These are phyloP conservation scores for Rhododendron griersonianum DNA, from an alignment of 148 eudicot species.

Conservation along the genomic window DNA sequence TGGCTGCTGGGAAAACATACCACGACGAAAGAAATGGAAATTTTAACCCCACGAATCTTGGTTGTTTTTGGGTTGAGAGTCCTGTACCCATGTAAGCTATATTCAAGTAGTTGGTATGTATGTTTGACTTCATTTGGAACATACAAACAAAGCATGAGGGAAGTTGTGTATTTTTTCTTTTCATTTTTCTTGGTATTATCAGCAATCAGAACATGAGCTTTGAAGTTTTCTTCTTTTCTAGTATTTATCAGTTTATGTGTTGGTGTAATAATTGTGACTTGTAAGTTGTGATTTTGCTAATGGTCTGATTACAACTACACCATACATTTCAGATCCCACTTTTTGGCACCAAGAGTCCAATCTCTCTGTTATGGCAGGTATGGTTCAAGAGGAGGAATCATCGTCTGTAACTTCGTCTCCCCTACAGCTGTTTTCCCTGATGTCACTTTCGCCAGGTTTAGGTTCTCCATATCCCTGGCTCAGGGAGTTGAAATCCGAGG, in stretches of 20 bases:
- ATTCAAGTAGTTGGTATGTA: not conserved
- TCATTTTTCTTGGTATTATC: not conserved
- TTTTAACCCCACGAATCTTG: not conserved
- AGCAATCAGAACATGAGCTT: not conserved
- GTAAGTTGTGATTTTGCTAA: not conserved
- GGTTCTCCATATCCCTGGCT: slow-evolving; percentile 60
- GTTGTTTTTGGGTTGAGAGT: not conserved
- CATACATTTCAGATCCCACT: not conserved
- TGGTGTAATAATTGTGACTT: not conserved
- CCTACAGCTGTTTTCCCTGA: slow-evolving; percentile 47
- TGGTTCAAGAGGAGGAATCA: slow-evolving; percentile 56
- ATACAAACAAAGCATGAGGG: not conserved
- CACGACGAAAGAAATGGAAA: not conserved
- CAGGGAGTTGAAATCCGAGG: slow-evolving; percentile 57
- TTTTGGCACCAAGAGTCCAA: not conserved
- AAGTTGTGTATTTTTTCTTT: not conserved
- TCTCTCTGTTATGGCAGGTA: slow-evolving; percentile 15
- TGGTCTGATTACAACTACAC: not conserved
- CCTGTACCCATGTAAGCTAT: not conserved
- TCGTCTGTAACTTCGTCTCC: slow-evolving; percentile 56
- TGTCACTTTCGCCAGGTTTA: slow-evolving; percentile 57
- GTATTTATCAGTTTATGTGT: not conserved
- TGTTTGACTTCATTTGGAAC: not conserved
- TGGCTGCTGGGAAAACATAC: not conserved
- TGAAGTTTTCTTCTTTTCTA: not conserved